Evolutionary conservation across 2,329 filamentous ascomycete species (phyloP), one percentile per base, ranked within the genome.

Genomic region (Colletotrichum tropicale): DNA sequence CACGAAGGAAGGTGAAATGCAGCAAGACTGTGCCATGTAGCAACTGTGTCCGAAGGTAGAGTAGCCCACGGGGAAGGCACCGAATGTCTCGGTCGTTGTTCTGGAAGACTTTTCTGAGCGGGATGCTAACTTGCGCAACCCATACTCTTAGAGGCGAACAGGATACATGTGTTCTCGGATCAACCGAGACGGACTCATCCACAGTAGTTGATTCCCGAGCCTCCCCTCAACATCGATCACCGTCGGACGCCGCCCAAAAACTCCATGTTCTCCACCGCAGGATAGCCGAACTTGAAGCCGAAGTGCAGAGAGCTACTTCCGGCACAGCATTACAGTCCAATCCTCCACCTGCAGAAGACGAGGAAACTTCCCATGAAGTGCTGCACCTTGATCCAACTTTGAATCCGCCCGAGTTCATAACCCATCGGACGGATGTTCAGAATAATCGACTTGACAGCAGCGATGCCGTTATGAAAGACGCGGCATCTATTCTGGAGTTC

Each of bases 401-500:
- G 43, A 48, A 48, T 21, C 43, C 43, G n/a, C 43, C 43, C 43
- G 43, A 13, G n/a, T 48, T 10, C n/a, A 21, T 21, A 13, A 48
- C 43, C 7, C 43, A 48, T 48, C n/a, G n/a, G 10, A 13, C 18
- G 13, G 24, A 36, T 1, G 16, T 36, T n/a, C 32, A 21, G 28
- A 30, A 52, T 18, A 26, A 61, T 1, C 66, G 66, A 52, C 4
- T 18, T 16, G 60, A 66, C 61, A 66, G 26, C 28, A 43, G 15
- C 38, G 82, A 83, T 70, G 78, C 82, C 3, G 80, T 80, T 66
- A 81, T 79, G 70, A 83, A 81, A 76, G 86, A 87, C 78, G 86
- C 86, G 2, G 87, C 86, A 3, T 87, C 87, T 4, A 85, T 88
- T 5, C 82, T 89, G 0, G 87, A 89, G 70, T 89, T 88, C 61